These are phyloP conservation scores for Suillus brevipes DNA, from an alignment of 768 basidiomycete genomes.

Conservation along the genomic window DNA sequence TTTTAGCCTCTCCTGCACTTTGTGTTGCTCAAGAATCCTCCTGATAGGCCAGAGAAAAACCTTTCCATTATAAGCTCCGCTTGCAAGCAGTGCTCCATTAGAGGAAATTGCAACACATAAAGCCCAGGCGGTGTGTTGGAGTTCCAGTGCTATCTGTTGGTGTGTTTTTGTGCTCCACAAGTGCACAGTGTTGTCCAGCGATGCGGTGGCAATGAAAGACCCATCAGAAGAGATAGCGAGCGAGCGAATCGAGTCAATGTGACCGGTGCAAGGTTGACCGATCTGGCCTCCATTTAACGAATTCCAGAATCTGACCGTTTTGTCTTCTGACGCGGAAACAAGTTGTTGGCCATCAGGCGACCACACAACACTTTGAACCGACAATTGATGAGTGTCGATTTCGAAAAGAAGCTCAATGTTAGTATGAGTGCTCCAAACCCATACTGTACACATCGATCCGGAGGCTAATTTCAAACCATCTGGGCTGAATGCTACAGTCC, in stretches of 20 bases:
- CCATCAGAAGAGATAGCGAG: slow-evolving; percentile 29
- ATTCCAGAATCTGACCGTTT: slow-evolving; percentile 7
- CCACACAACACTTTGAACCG: neutral
- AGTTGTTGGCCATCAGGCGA: slow-evolving; percentile 5
- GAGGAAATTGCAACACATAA: neutral
- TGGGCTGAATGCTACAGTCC: slow-evolving; percentile 7
- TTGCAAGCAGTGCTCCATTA: slow-evolving; percentile 3
- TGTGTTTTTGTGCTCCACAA: slow-evolving; percentile 20
- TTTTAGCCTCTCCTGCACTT: neutral
- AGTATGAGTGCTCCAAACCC: no score
- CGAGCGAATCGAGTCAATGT: slow-evolving; percentile 23
- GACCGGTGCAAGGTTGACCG: slow-evolving; percentile 10
- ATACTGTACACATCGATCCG: slow-evolving; percentile 1
- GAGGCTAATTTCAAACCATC: slow-evolving; percentile 13
- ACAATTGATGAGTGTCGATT: neutral
- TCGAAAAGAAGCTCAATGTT: neutral
- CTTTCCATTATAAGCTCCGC: slow-evolving; percentile 13
- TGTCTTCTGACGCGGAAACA: neutral
- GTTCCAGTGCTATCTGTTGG: neutral
- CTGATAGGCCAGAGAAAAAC: neutral
- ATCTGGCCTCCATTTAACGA: neutral
- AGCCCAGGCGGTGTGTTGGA: neutral
- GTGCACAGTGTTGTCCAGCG: slow-evolving; percentile 30
- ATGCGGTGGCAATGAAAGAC: slow-evolving; percentile 28
- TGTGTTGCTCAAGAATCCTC: neutral